Evolutionary conservation across 2,329 filamentous ascomycete species (phyloP).

Genomic region (Fusarium tuaranense): DNA sequence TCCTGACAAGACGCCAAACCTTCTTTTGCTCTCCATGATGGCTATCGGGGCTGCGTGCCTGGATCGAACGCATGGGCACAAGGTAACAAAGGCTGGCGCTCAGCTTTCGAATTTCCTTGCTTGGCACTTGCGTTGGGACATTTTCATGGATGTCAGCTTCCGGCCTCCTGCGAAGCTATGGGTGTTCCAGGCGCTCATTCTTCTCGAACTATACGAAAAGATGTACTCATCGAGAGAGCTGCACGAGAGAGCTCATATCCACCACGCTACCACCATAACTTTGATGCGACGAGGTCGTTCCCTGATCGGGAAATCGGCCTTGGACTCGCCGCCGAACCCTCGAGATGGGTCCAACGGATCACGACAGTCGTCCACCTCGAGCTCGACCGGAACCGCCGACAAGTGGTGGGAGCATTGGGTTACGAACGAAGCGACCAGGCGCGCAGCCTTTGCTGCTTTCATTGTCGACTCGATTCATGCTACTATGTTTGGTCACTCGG

Average conservation of each 20-base stretch:
- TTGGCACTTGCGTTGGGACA: constrained; percentile 94
- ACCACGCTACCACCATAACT: constrained; percentile 94
- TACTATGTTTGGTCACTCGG: constrained; percentile 97
- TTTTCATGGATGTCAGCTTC: constrained; percentile 92
- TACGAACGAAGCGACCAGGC: constrained; percentile 88
- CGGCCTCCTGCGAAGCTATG: constrained; percentile 93
- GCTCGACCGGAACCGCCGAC: constrained; percentile 76
- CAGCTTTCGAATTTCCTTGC: constrained; percentile 90
- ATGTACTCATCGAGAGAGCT: constrained; percentile 94
- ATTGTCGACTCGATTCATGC: constrained; percentile 96
- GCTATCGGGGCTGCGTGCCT: constrained; percentile 91
- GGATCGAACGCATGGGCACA: constrained; percentile 82
- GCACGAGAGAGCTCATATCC: constrained; percentile 95
- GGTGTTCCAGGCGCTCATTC: constrained; percentile 91
- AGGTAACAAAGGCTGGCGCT: constrained; percentile 80
- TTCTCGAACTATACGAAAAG: constrained; percentile 96
- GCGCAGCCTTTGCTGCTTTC: constrained; percentile 93
- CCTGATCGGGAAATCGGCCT: constrained; percentile 84
- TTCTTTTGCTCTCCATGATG: constrained; percentile 89
- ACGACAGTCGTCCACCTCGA: constrained; percentile 71
- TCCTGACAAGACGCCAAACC: constrained; percentile 85
- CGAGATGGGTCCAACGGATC: constrained; percentile 70
- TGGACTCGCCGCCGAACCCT: constrained; percentile 84
- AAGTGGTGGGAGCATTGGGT: constrained; percentile 99
- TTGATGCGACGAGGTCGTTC: constrained; percentile 95